These are phyloP conservation scores for Metschnikowia cubensis DNA, from an alignment of 805 yeast species.

Conservation along the genomic window DNA sequence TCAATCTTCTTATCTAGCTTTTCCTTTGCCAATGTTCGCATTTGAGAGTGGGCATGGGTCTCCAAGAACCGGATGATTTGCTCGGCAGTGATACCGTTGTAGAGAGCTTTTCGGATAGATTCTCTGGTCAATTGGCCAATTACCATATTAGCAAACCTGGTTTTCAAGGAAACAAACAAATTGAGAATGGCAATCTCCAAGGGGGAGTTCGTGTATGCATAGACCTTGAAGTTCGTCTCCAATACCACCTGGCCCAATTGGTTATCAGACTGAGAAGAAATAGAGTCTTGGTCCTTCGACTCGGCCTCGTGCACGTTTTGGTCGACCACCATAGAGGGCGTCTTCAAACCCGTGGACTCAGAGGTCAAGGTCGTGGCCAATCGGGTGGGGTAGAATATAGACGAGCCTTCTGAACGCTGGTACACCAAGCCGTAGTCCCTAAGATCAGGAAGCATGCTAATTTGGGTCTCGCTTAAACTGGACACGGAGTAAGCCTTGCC, in stretches of 20 bases:
- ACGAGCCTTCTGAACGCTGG: conserved; percentile 48
- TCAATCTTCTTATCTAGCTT: conserved; percentile 63
- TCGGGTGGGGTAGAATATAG: conserved; percentile 83
- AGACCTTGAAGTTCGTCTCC: conserved; percentile 90
- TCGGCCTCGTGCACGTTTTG: conserved; percentile 46
- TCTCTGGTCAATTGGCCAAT: conserved; percentile 92
- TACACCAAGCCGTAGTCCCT: conserved; percentile 89
- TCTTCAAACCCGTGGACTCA: conserved; percentile 65
- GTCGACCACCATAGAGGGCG: conserved; percentile 74
- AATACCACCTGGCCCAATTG: conserved; percentile 70
- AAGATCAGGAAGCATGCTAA: conserved; percentile 81
- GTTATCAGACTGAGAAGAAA: conserved; percentile 17
- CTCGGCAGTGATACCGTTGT: conserved; percentile 90
- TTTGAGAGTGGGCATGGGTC: conserved; percentile 91
- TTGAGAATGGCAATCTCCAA: conserved; percentile 90
- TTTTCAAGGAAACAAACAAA: conserved; percentile 77
- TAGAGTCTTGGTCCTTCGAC: conserved; percentile 14
- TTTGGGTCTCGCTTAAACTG: conserved; percentile 73
- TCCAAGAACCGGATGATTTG: conserved; percentile 87
- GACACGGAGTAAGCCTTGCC: conserved; percentile 80
- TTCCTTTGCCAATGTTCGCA: conserved; percentile 72
- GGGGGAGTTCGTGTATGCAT: conserved; percentile 92
- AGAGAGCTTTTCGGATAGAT: conserved; percentile 77
- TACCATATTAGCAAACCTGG: conserved; percentile 88
- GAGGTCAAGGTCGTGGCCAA: conserved; percentile 86